Base-by-base conservation (phyloP, 129 eudicot genomes). In the Flaveria bidentis region DNA sequence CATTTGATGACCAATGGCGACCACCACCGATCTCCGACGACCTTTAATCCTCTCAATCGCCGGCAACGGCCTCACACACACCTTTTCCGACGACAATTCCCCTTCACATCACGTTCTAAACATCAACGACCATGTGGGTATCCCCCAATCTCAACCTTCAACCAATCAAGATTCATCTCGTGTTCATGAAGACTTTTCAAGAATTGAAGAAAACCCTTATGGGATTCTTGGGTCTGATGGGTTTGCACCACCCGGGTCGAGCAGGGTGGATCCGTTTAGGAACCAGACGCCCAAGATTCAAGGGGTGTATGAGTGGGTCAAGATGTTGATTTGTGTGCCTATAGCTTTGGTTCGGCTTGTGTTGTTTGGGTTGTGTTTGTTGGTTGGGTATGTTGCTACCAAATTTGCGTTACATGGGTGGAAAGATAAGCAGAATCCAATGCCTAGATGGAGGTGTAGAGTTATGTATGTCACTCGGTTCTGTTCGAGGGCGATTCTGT, bases 391-490 rank as follows among this genome's bases (percentile, higher is more conserved):
- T 85, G 5, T 87, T 41, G 90, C 93, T 16, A 94, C 98, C 0
- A 80, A 71, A 28, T n/a, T 52, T 73, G 98, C 93, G 60, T 82
- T 94, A 25, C 62, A 62, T 11, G 96, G 97, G 28, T 94, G 96
- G 97, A 91, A 91, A 79, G 97, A 91, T 82, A 86, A 66, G 78
- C 77, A 82, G 47, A 89, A 84, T 78, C 96, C 98, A 9, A 84
- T 94, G 97, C 98, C 98, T 1, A 86, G 69, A 56, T 94, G 98
- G 98, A 75, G 98, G 63, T 87, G 86, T 47, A 80, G 97, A 69
- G 58, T 91, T 73, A 94, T 94, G 99, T 87, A 97, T 93, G 53
- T 94, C 22, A 94, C 99, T 33, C 73, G 99, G 6, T 25, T 87
- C 41, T 78, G 80, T 77, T 65, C 91, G 23, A 91, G 99, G 11